phyloP scores from a whole-genome alignment of 2,329 filamentous ascomycete genomes.

The Penicillium sp. region DNA sequence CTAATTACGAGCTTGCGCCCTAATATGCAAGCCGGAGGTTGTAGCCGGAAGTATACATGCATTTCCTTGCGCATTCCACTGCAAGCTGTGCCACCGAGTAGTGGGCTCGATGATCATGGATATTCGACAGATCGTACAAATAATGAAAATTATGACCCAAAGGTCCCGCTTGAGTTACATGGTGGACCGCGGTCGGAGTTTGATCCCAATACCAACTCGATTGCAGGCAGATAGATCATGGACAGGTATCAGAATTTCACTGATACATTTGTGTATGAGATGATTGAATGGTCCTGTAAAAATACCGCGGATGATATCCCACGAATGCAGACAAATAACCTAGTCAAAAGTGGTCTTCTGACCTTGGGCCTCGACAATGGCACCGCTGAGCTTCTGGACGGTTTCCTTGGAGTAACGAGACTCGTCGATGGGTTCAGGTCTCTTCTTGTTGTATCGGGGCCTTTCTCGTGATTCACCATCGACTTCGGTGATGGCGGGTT shows the following conservation, averaged over 20 bases:
- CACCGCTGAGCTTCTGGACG: conserved; percentile 67
- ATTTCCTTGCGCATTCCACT: conserved; percentile 1
- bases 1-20: not conserved
- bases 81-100: conserved; percentile 1
- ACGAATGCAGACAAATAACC: not conserved
- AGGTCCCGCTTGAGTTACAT: not conserved
- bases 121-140: not conserved
- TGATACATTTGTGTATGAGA: not conserved
- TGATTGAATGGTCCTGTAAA: not conserved
- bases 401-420: conserved; percentile 51
- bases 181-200: not conserved
- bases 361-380: conserved; percentile 73
- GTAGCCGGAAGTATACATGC: conserved; percentile 7
- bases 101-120: not conserved
- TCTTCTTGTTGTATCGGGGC: conserved; percentile 26
- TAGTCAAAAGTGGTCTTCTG: conserved; percentile 80
- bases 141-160: not conserved
- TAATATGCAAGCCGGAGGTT: not conserved
- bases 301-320: not conserved
- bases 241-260: not conserved
- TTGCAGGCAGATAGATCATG: not conserved
- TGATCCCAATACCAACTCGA: not conserved
- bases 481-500: conserved; percentile 20
- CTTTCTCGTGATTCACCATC: conserved; percentile 26
- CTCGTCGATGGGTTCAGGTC: conserved; percentile 36